A percentile compares a stretch with the other conserved stretches of the same genome.
These are phyloP conservation scores for Aquanectria penicillioides DNA, from an alignment of 2,329 filamentous ascomycete species.

Conservation along the genomic window DNA sequence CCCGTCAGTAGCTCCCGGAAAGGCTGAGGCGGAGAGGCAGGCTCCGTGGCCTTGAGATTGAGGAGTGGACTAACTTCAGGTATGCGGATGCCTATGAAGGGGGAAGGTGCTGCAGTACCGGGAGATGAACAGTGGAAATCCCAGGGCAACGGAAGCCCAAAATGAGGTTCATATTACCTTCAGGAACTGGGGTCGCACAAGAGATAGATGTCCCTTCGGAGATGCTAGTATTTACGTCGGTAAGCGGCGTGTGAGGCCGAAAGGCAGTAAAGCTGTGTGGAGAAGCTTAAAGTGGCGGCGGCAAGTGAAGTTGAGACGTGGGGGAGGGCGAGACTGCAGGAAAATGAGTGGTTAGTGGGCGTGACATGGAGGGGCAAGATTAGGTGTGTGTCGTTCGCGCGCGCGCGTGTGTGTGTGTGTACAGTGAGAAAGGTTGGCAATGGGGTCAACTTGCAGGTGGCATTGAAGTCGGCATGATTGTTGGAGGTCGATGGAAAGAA, in stretches of 20 bases:
- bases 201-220: neutral
- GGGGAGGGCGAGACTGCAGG: constrained; percentile 7
- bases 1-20: too few species aligned
- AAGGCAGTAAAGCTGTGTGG: neutral
- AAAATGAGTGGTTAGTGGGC: neutral
- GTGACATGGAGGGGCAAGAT: neutral
- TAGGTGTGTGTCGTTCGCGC: neutral
- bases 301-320: constrained; percentile 12
- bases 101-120: too few species aligned
- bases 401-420: too few species aligned
- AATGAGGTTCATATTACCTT: neutral
- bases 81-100: too few species aligned
- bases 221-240: constrained; percentile 22
- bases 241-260: constrained; percentile 10
- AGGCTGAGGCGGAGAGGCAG: too few species aligned
- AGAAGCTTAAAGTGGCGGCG: constrained; percentile 14
- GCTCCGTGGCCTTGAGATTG: neutral
- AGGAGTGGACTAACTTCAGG: too few species aligned
- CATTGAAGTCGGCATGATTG: too few species aligned
- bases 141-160: too few species aligned
- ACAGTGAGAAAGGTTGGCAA: too few species aligned
- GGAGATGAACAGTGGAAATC: too few species aligned
- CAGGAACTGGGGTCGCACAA: neutral
- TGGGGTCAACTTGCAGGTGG: too few species aligned
- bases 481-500: too few species aligned